Evolutionary conservation across 129 eudicot genomes (phyloP), one percentile per base, ranked within the genome.

Genomic region (Erigeron canadensis): DNA sequence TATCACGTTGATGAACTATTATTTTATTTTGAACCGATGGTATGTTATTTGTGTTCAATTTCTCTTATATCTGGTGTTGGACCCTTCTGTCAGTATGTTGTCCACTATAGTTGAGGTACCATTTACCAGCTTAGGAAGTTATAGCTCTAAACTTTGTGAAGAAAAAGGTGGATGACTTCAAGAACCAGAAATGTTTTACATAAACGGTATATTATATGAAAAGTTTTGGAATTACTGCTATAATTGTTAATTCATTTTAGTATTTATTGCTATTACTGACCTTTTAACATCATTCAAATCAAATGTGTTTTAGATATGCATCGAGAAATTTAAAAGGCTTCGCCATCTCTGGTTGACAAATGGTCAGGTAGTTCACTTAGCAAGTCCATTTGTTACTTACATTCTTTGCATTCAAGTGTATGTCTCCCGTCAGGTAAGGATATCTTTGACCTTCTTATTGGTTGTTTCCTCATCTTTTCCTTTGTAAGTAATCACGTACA

Each of bases 101-200:
- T n/a, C n/a, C n/a, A n/a, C n/a, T n/a, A n/a, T n/a, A n/a, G n/a
- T n/a, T n/a, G n/a, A n/a, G n/a, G n/a, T n/a, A n/a, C n/a, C n/a
- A n/a, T n/a, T n/a, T n/a, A n/a, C n/a, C n/a, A n/a, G n/a, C n/a
- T n/a, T n/a, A n/a, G 17, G 99, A 95, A 53, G 86, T 77, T 40
- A 79, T 95, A 75, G 88, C 94, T 15, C 71, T 86, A 70, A 97
- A 95, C 6, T 95, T 95, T 79, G 90, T 95, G 77, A 90, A 95
- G 89, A 84, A 85, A 77, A 95, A 90, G 99, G 81, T 95, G 86
- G 99, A 95, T 55, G 99, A 90, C 81, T 95, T 95, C 86, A 90
- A 90, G 87, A 90, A 86, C 37, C 96, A 88, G 84, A 95, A 95
- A 82, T 69, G 61, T 44, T 80, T 95, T n/a, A 73, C 99, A 95